phyloP scores from a whole-genome alignment of 495 filamentous ascomycete species.

The Halenospora varia region DNA sequence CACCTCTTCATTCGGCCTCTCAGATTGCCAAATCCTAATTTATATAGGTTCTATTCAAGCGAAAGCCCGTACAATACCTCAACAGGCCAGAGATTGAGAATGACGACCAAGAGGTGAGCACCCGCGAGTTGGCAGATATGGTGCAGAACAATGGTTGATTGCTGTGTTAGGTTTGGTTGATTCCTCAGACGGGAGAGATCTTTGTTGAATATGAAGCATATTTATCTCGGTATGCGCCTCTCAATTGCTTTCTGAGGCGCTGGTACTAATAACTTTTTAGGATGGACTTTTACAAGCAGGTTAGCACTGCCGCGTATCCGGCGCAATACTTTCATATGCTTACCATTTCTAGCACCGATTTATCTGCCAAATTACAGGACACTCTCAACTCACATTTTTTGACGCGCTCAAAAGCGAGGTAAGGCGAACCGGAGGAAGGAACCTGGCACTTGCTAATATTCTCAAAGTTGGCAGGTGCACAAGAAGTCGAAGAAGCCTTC shows the following conservation, averaged over 20 bases:
- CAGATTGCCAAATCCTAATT: constrained; percentile 3
- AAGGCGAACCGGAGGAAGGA: constrained; percentile 15
- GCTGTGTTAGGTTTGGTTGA: constrained; percentile 75
- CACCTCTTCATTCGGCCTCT: constrained; percentile 4
- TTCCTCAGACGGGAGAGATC: constrained; percentile 83
- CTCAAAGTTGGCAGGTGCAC: constrained; percentile 71
- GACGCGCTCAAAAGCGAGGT: constrained; percentile 94
- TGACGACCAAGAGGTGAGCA: constrained; percentile 72
- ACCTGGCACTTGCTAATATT: constrained; percentile 10
- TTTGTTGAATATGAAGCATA: constrained; percentile 90
- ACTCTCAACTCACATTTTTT: constrained; percentile 90
- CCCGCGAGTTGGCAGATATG: background rate
- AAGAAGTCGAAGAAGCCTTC: constrained; percentile 86
- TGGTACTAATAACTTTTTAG: constrained; percentile 40
- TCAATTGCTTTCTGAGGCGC: background rate
- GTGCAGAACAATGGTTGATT: constrained; percentile 15
- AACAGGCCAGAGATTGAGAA: constrained; percentile 68
- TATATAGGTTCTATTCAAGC: constrained; percentile 84
- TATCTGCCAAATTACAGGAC: constrained; percentile 91
- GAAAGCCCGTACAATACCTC: constrained; percentile 88
- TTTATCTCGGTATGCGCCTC: constrained; percentile 61
- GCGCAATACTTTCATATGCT: constrained; percentile 5
- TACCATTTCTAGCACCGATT: constrained; percentile 63
- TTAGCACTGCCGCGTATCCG: constrained; percentile 30
- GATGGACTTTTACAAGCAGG: constrained; percentile 92